Percentiles rank a stretch among this genome's conserved stretches.
These are phyloP conservation scores for Cercospora citrullina DNA, from an alignment of 2,329 filamentous ascomycete genomes.

Conservation along the genomic window DNA sequence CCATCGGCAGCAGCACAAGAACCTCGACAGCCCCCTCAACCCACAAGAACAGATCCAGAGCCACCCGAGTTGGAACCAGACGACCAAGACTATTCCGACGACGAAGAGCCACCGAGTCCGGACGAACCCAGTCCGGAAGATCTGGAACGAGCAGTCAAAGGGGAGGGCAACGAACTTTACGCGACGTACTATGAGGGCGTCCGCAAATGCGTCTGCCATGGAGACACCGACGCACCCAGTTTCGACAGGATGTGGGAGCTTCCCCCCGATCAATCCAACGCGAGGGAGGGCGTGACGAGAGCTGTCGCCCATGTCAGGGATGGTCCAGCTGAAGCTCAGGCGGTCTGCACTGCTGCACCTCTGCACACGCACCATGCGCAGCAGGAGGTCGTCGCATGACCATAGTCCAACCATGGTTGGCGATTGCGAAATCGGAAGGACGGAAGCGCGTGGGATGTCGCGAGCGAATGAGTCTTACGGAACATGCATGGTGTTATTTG, in stretches of 20 bases:
- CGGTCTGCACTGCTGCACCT: slow-evolving; percentile 13
- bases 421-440: background rate
- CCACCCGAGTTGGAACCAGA: slow-evolving; percentile 31
- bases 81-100: slow-evolving; percentile 33
- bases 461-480: background rate
- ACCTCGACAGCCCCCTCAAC: slow-evolving; percentile 20
- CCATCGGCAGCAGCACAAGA: slow-evolving; percentile 32
- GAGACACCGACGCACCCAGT: slow-evolving; percentile 29
- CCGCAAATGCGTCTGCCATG: slow-evolving; percentile 36
- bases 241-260: slow-evolving; percentile 38
- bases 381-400: background rate
- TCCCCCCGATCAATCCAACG: slow-evolving; percentile 23
- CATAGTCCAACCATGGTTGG: background rate
- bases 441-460: background rate
- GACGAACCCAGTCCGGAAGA: slow-evolving; percentile 32
- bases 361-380: slow-evolving; percentile 2
- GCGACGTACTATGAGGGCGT: slow-evolving; percentile 35
- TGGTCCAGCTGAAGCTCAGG: slow-evolving; percentile 12
- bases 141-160: slow-evolving; percentile 32
- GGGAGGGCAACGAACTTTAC: slow-evolving; percentile 30
- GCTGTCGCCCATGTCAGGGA: slow-evolving; percentile 32
- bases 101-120: slow-evolving; percentile 33
- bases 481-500: background rate
- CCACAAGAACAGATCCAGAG: slow-evolving; percentile 19
- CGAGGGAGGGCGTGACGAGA: slow-evolving; percentile 30